Evolutionary conservation across 176 grass and related monocot genomes (phyloP), one percentile per base, ranked within the genome.

Genomic region (Echinochloa phyllopogon): DNA sequence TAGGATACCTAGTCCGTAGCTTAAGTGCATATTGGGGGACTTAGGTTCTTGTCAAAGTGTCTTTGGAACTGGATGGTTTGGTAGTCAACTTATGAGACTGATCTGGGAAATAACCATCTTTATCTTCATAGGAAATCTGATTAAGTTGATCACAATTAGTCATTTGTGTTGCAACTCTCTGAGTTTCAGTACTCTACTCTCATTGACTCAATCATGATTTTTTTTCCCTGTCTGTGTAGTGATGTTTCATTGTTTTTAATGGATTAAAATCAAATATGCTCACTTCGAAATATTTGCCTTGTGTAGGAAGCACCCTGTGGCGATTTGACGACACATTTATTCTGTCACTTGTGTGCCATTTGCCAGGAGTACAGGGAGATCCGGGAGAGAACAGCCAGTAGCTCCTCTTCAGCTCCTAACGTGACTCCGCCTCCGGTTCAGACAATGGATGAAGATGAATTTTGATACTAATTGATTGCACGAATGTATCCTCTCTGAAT

Each of bases 311-410:
- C 88, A 52, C 93, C 93, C 11, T 95, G 95, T 27, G 89, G 91
- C 8, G 95, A 98, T 79, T 90, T 89, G 72, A 86, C 87, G 36
- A 98, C 95, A 10, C 93, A 98, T 72, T 88, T 98, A 77, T 95
- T 92, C 86, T 95, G 95, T 64, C 95, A 98, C 79, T 51, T 93
- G 64, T 98, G 95, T 52, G 95, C 93, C 55, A 90, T 98, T 69
- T 98, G 95, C 53, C 95, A 93, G 87, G 93, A 98, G 87, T 93
- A 90, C 79, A 89, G 93, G 85, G 93, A 98, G 91, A 95, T 98
- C 63, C 87, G 82, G 8, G 82, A 92, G 80, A 93, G 95, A 82
- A 76, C 89, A 75, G 67, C 76, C 50, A 63, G 21, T 56, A 45
- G 47, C 44, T 69, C 38, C 55, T 78, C 82, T 82, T 40, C 76